Percentiles rank a stretch among this genome's conserved stretches.
These are phyloP conservation scores for Fusarium odoratissimum DNA, from an alignment of 2,329 filamentous ascomycete genomes.

Conservation along the genomic window DNA sequence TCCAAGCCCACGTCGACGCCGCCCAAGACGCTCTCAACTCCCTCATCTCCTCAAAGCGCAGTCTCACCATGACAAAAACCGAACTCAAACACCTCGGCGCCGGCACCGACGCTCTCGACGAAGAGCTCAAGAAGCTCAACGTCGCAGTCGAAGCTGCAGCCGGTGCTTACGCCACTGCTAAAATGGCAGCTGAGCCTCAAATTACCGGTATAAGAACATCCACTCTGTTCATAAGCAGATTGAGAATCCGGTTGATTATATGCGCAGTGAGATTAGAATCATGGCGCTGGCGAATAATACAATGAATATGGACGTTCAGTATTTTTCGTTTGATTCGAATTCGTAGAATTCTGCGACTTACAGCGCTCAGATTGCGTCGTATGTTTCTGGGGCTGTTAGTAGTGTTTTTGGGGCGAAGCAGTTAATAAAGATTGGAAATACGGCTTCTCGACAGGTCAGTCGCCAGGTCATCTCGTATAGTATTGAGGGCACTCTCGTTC, in stretches of 20 bases:
- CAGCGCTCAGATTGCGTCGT: neutral
- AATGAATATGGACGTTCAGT: constrained; percentile 35
- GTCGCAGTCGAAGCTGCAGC: neutral
- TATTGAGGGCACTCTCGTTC: constrained; percentile 19
- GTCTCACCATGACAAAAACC: constrained; percentile 30
- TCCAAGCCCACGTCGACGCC: constrained; percentile 11
- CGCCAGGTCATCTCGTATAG: neutral
- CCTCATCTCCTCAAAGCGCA: constrained; percentile 13
- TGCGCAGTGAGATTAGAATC: constrained; percentile 17
- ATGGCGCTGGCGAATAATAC: constrained; percentile 23
- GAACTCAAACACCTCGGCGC: constrained; percentile 28
- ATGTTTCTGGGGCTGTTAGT: neutral
- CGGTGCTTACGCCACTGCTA: neutral
- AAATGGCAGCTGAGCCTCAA: neutral
- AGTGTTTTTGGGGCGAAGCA: neutral
- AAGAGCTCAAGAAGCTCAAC: neutral
- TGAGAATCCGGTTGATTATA: constrained; percentile 28
- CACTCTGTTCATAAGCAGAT: neutral
- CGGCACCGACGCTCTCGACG: neutral
- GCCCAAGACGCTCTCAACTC: constrained; percentile 31
- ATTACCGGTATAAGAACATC: neutral
- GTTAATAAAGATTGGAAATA: neutral
- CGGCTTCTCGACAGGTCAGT: neutral
- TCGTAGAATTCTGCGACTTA: neutral
- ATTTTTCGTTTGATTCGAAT: constrained; percentile 10